Base-by-base conservation (phyloP, 257 asterid species). In the Petunia secreta region DNA sequence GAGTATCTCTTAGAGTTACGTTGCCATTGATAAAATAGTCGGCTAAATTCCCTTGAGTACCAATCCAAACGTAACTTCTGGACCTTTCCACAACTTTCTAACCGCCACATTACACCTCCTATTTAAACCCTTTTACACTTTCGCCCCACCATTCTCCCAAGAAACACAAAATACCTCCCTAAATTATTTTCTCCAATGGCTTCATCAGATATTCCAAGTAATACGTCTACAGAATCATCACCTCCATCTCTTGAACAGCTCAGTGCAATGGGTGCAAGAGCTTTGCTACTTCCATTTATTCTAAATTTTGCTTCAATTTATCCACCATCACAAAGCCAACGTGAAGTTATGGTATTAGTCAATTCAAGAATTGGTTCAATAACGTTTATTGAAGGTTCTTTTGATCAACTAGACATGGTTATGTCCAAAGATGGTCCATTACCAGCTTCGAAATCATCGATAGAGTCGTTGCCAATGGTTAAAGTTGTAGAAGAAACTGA, bases 361-460 rank as follows among this genome's bases (percentile, higher is more conserved):
- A 87, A 90, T 88, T 83, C 78, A 8, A 75, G 78, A 0, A 87
- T 85, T 43, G 79, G 91, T 40, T 83, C 92, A 5, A 44, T 89
- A 40, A 77, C 89, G 69, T 75, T 89, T 53, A 50, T 89, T 7
- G 92, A 88, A 37, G 91, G 91, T 6, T 79, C 83, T 5, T 41
- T 75, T 14, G 88, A 86, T 77, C 48, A 25, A 25, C 25, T 80
- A 73, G 90, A 88, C 36, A 46, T 86, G 3, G 4, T 87, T 60
- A 48, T 85, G 0, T 89, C 78, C 0, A 88, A 83, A 36, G 87
- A 79, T 1, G 90, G 86, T 15, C 84, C 81, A 2, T 43, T 77
- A n/a, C 96, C 97, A 40, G 96, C 94, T 0, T 79, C 97, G 0
- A 87, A 83, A 75, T 88, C 88, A 3, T 90, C 96, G 37, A 91